These are phyloP conservation scores for Acacia melanoxylon DNA, from an alignment of 306 rosid species.

Conservation along the genomic window DNA sequence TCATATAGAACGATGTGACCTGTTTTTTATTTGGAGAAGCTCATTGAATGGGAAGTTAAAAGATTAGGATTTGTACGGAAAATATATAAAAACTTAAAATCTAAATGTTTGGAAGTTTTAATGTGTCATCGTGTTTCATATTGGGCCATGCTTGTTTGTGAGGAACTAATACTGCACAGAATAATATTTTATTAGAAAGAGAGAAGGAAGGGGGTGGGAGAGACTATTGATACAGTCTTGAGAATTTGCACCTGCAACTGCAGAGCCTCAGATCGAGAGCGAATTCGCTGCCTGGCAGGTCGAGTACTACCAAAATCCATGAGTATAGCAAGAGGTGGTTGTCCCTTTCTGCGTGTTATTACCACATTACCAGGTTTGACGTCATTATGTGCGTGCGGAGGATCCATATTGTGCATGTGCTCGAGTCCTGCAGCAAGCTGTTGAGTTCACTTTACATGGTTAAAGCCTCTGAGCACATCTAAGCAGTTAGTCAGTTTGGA, in stretches of 20 bases:
- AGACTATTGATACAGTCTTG: not conserved
- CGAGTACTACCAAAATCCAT: constrained; percentile 98
- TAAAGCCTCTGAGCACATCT: constrained; percentile 24
- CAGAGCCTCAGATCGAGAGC: constrained; percentile 82
- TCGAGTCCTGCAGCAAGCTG: constrained; percentile 97
- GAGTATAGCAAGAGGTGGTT: constrained; percentile 84
- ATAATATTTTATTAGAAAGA: constrained; percentile 1
- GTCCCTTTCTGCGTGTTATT: constrained; percentile 73
- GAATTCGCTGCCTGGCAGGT: constrained; percentile 80
- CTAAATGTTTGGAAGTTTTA: not conserved
- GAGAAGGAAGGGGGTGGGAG: not conserved
- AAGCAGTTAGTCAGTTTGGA: not conserved
- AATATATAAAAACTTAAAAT: not conserved
- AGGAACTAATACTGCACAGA: not conserved
- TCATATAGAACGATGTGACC: not conserved
- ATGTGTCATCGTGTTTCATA: not conserved
- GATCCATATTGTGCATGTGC: constrained; percentile 91
- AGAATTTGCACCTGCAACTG: constrained; percentile 76
- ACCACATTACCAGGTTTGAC: constrained; percentile 96
- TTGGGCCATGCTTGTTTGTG: not conserved
- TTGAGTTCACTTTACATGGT: constrained; percentile 36
- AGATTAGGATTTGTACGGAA: not conserved
- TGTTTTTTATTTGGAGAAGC: not conserved
- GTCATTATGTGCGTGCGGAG: constrained; percentile 94
- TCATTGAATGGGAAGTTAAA: not conserved